A percentile compares a stretch with the other conserved stretches of the same genome.
phyloP scores from a whole-genome alignment of 2,329 filamentous ascomycete genomes.

The Aspergillus sp. region DNA sequence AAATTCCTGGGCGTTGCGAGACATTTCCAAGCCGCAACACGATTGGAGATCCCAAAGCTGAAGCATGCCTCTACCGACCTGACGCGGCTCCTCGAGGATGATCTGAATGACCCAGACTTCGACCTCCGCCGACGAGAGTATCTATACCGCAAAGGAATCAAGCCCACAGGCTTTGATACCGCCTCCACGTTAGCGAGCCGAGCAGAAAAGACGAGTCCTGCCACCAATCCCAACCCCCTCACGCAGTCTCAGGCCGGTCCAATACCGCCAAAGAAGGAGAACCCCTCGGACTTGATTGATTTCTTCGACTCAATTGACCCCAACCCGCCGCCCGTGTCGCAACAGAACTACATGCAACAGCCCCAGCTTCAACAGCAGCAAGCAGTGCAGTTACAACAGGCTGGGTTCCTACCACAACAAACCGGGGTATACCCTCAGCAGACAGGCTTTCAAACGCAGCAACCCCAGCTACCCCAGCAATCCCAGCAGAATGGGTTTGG shows the following conservation, averaged over 20 bases:
- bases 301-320: slow-evolving; percentile 94
- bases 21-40: slow-evolving; percentile 86
- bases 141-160: slow-evolving; percentile 78
- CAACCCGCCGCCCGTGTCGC: slow-evolving; percentile 70
- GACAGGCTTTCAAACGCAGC: slow-evolving; percentile 32
- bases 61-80: slow-evolving; percentile 95
- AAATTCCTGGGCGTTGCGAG: slow-evolving; percentile 83
- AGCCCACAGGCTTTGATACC: slow-evolving; percentile 45
- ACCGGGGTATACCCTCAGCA: slow-evolving; percentile 23
- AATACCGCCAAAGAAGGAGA: slow-evolving; percentile 33
- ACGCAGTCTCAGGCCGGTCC: slow-evolving; percentile 27
- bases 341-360: slow-evolving; percentile 40
- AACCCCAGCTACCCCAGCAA: slow-evolving; percentile 31
- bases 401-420: slow-evolving; percentile 26
- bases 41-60: slow-evolving; percentile 91
- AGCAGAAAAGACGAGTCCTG: slow-evolving; percentile 19
- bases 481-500: slow-evolving; percentile 36
- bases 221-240: slow-evolving; percentile 24
- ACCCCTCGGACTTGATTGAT: slow-evolving; percentile 74
- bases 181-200: slow-evolving; percentile 22
- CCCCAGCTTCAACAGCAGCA: slow-evolving; percentile 27
- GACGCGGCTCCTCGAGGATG: slow-evolving; percentile 86
- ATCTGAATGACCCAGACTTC: slow-evolving; percentile 91
- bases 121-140: slow-evolving; percentile 92
- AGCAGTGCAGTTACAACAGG: slow-evolving; percentile 41